Conservation (phyloP, 164 flowering plant genomes). For the Amborella trichopoda region DNA sequence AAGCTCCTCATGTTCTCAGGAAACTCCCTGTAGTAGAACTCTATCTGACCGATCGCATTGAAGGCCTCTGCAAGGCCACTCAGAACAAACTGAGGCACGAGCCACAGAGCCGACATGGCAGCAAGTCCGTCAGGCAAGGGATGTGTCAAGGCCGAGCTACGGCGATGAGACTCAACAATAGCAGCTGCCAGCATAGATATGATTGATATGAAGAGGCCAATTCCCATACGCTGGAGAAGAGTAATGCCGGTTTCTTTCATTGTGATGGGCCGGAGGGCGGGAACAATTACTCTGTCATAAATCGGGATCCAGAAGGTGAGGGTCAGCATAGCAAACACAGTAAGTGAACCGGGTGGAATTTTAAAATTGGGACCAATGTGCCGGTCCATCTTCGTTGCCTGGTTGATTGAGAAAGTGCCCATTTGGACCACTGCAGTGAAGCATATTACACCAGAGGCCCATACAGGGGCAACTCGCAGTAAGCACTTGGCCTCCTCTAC, state of each 20-base stretch:
- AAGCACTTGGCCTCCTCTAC: slow-evolving; percentile 78
- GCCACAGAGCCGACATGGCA: slow-evolving; percentile 42
- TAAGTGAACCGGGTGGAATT: slow-evolving; percentile 45
- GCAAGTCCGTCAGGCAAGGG: slow-evolving; percentile 15
- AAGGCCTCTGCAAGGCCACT: slow-evolving; percentile 51
- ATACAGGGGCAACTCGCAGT: slow-evolving; percentile 57
- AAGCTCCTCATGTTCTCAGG: slow-evolving; percentile 71
- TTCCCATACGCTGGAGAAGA: slow-evolving; percentile 42
- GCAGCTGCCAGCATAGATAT: slow-evolving; percentile 27
- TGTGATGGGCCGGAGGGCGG: slow-evolving; percentile 19
- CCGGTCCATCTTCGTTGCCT: slow-evolving; percentile 48
- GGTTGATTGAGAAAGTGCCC: slow-evolving; percentile 29
- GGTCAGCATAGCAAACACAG: slow-evolving; percentile 32
- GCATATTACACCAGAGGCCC: slow-evolving; percentile 35
- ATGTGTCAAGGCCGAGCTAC: slow-evolving; percentile 16
- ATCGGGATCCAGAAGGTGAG: slow-evolving; percentile 53
- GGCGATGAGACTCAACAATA: slow-evolving; percentile 27
- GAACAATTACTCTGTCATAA: slow-evolving; percentile 46
- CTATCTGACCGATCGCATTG: slow-evolving; percentile 26
- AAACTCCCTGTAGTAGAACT: slow-evolving; percentile 58
- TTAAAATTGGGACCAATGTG: slow-evolving; percentile 23
- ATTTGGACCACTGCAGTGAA: slow-evolving; percentile 22
- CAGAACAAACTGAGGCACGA: slow-evolving; percentile 33
- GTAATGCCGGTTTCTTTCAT: slow-evolving; percentile 41
- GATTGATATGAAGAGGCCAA: slow-evolving; percentile 32